Base-by-base conservation (phyloP, 1,139 yeast genomes). In the Geotrichum europaeum region DNA sequence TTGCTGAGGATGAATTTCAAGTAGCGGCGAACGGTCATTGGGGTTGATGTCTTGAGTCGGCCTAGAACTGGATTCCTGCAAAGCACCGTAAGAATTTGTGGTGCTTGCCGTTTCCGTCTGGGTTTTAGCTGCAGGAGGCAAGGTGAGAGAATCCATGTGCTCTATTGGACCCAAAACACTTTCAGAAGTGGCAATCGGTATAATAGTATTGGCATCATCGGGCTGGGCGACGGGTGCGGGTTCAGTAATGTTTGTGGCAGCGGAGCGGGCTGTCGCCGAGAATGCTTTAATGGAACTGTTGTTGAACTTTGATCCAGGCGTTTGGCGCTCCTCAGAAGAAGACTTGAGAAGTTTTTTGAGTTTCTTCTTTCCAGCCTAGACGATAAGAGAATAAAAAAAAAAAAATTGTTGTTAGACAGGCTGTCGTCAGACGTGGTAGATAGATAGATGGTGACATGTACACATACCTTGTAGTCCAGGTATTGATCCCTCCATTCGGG, bases 401-500 rank as follows among this genome's bases (percentile, higher is more conserved):
- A 25, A 10, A 24, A n/a, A 10, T 9, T 40, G 25, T 18, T 25
- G 56, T 24, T 55, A 54, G 49, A 57, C 22, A 28, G 15, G 57
- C 10, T 15, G 49, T 40, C 34, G 7, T 15, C 30, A 25, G 12
- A 22, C 13, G 4, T 13, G 22, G 7, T 18, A 22, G 25, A 40
- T 15, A 20, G 49, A 13, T 20, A 20, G 24, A 12, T 2, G 47
- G 47, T 40, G 7, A 13, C 15, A 10, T 34, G 20, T 7, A 28
- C 12, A 47, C 69, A 55, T 30, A 75, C 75, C 70, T 86, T 86
- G 70, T 91, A 91, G 72, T 89, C 85, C 50, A 91, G 77, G 68
- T 91, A 90, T 70, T 87, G 91, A 63, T 83, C 84, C 67, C 84
- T 80, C 97, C 97, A 90, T 72, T 90, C 97, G 1, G 96, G 96